Evolutionary conservation across 805 yeast species (phyloP), one percentile per base, ranked within the genome.

Genomic region (Starmerella geochares): DNA sequence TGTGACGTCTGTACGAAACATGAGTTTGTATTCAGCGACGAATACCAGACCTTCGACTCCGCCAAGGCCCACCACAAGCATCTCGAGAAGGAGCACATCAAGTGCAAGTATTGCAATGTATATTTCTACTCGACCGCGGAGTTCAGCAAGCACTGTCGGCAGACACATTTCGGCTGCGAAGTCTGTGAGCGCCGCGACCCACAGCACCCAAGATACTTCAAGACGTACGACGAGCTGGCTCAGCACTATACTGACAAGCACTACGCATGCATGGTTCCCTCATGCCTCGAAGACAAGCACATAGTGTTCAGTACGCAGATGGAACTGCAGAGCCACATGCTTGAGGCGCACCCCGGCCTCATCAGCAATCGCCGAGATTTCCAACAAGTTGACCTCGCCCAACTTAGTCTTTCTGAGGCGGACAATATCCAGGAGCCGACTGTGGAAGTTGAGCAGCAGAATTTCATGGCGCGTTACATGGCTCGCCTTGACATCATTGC

Each of bases 101-200:
- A 52, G 54, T 92, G 99, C 71, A 76, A 76, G 55, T 83, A 85
- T 63, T 92, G 98, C 65, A 78, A 79, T 2, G 19, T 35, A 44
- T 67, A 94, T 50, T 88, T 85, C 63, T 92, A 92, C 63, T 85
- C 95, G 0, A 85, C 79, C 35, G 96, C 90, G 63, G 97, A 88
- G 63, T 71, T 87, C 58, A 79, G 77, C 55, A 66, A 79, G 28
- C 99, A 92, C 65, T 75, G 88, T 68, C 72, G 95, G 57, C 83
- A 84, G 53, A 69, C 69, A 44, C 98, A 92, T 65, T 96, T 88
- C 62, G 78, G 80, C 56, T 92, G 99, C 65, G 85, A 80, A 59
- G 79, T 92, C 28, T 92, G 99, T 68, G 94, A 87, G 57, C 59
- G 66, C 24, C 64, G 73, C 2, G 74, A 79, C 58, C 69, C 80